Base-by-base conservation (phyloP, 768 basidiomycete genomes). In the Austroboletus festivus region DNA sequence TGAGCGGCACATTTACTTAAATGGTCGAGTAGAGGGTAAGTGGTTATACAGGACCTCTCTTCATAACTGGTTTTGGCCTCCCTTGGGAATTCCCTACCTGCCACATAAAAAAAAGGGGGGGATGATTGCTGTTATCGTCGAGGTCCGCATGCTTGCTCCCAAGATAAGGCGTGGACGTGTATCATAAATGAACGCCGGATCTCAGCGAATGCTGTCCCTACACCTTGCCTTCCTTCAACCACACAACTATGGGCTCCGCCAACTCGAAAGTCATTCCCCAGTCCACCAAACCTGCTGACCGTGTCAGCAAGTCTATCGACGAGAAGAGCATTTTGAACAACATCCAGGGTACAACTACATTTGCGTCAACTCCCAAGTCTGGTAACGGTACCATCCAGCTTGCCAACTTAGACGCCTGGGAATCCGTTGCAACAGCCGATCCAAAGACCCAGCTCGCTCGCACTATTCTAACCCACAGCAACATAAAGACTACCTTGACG, bases 401-500 rank as follows among this genome's bases (percentile, higher is more conserved):
- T 23, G 63, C 72, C 40, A 82, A 79, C 54, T 59, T 91, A 37
- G 68, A 75, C 4, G 67, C 74, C n/a, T 92, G 89, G 89, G 89
- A 91, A 68, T 64, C 71, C 1, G 62, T 71, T 4, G 77, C 79
- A 11, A 62, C 75, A 4, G 58, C 72, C 6, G 71, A 84, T 54
- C 72, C 85, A 18, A 89, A 85, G 71, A 67, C 76, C 3, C 76
- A 79, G 60, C 81, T 93, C 20, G 84, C 86, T n/a, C 81, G 90
- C 46, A 85, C 85, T 28, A 77, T 92, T 57, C 73, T 92, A 22
- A 71, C 80, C 39, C 86, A 91, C 60, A 71, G 79, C 41, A 76
- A 89, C 65, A 77, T 92, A 53, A 76, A 72, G 42, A 68, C 74
- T 12, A 76, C 83, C 0, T 75, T 93, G 33, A 72, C 74, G n/a